These are phyloP conservation scores for Globisporangium spiculum DNA, from an alignment of 352 stramenopile species.

Conservation along the genomic window DNA sequence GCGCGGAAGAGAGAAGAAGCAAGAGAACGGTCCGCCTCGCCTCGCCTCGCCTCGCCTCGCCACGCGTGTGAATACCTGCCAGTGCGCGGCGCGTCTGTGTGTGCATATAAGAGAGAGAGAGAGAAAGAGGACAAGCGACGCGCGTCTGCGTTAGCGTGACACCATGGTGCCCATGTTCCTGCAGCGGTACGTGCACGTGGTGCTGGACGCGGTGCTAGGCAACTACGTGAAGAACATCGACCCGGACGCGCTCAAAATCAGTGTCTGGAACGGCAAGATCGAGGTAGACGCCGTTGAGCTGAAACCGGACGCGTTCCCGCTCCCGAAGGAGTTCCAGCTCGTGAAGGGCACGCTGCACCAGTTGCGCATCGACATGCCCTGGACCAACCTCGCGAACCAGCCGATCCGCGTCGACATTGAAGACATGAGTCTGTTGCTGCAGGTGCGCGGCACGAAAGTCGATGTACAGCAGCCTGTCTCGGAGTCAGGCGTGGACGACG, in stretches of 20 bases:
- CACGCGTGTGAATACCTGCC: not conserved
- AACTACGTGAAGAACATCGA: slow-evolving; percentile 88
- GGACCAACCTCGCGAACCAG: slow-evolving; percentile 67
- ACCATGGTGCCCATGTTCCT: slow-evolving; percentile 56
- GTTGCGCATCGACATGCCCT: slow-evolving; percentile 72
- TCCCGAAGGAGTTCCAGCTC: slow-evolving; percentile 63
- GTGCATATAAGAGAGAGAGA: not conserved
- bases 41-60: not conserved
- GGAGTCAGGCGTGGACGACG: slow-evolving; percentile 3
- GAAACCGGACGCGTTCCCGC: slow-evolving; percentile 62
- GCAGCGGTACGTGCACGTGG: slow-evolving; percentile 81
- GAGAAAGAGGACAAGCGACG: not conserved
- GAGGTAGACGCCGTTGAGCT: slow-evolving; percentile 81
- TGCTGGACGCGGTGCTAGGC: slow-evolving; percentile 79
- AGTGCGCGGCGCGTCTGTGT: not conserved
- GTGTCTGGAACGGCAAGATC: slow-evolving; percentile 84
- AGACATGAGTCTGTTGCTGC: slow-evolving; percentile 69
- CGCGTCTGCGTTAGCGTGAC: not conserved
- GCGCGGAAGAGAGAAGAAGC: not conserved
- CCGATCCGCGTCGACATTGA: slow-evolving; percentile 78
- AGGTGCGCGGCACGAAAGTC: slow-evolving; percentile 34
- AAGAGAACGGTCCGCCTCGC: not conserved
- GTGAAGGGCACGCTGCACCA: slow-evolving; percentile 77
- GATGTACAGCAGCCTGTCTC: slow-evolving; percentile 12
- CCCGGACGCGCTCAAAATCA: slow-evolving; percentile 80